phyloP scores from a whole-genome alignment of 2,329 filamentous ascomycete genomes.

The Talaromyces sp. region DNA sequence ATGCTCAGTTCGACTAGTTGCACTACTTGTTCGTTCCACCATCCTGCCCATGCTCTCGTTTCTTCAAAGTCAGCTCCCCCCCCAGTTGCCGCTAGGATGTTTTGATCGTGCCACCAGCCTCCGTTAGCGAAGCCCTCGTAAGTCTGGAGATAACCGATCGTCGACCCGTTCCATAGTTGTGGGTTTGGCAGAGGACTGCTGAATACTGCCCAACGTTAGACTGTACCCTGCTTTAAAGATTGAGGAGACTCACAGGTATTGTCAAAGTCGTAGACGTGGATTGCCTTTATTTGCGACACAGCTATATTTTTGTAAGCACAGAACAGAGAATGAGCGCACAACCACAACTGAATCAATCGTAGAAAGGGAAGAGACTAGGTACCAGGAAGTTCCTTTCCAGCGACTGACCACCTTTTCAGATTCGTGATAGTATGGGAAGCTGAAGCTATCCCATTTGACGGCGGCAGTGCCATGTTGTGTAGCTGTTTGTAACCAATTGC shows the following conservation, averaged over 20 bases:
- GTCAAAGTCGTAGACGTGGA: conserved; percentile 97
- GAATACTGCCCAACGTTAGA: conserved; percentile 59
- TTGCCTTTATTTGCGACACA: conserved; percentile 63
- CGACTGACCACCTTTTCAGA: conserved; percentile 77
- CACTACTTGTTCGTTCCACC: conserved; percentile 91
- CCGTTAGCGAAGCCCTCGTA: conserved; percentile 74
- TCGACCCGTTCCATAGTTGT: conserved; percentile 75
- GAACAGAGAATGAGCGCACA: conserved; percentile 17
- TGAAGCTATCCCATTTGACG: conserved; percentile 24
- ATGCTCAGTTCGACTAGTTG: conserved; percentile 75
- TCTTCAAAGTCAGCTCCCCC: conserved; percentile 79
- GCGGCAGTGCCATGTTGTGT: conserved; percentile 23
- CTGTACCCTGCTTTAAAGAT: neutral
- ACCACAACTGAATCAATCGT: neutral
- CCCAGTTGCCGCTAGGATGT: conserved; percentile 80
- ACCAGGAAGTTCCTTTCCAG: conserved; percentile 67
- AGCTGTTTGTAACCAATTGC: conserved; percentile 16
- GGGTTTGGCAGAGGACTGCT: conserved; percentile 84
- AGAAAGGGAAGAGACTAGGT: conserved; percentile 4
- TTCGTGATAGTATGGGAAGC: conserved; percentile 60
- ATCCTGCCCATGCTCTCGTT: conserved; percentile 76
- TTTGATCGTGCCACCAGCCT: conserved; percentile 95
- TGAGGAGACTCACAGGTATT: conserved; percentile 64
- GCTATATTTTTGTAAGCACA: conserved; percentile 33
- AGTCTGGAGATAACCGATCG: conserved; percentile 69